Conservation (phyloP, 2,329 filamentous ascomycete species). For the Calycina herbarum region DNA sequence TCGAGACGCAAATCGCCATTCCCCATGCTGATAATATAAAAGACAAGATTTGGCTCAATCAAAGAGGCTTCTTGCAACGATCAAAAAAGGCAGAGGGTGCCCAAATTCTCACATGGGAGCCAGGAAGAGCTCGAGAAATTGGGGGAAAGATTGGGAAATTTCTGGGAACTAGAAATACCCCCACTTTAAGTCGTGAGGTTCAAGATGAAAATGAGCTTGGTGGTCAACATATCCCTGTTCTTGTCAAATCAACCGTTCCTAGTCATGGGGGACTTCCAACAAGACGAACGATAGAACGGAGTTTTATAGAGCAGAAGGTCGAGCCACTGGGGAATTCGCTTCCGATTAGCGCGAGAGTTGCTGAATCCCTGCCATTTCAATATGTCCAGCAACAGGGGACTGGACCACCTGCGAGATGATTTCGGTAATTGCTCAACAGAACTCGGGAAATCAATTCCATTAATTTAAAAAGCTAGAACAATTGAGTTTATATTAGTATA, state of each 20-base stretch:
- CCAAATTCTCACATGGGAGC: slow-evolving; percentile 1
- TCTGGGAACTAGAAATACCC: neutral
- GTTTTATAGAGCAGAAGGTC: neutral
- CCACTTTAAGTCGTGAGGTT: slow-evolving; percentile 2
- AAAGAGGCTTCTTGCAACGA: slow-evolving; percentile 1
- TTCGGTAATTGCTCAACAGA: no score
- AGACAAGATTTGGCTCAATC: slow-evolving; percentile 1
- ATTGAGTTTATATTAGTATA: no score
- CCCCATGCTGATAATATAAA: neutral
- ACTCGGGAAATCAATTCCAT: no score
- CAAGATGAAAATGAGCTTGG: slow-evolving; percentile 6
- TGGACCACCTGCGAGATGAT: neutral
- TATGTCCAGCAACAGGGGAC: neutral
- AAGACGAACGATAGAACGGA: neutral
- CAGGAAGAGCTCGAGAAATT: neutral
- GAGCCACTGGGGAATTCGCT: neutral
- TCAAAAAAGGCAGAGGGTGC: neutral
- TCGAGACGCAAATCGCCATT: neutral
- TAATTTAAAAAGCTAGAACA: no score
- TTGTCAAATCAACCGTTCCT: slow-evolving; percentile 1
- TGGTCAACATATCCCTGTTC: neutral
- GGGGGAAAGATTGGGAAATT: slow-evolving; percentile 4
- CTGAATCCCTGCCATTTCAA: neutral
- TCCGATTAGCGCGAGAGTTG: neutral
- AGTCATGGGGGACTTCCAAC: slow-evolving; percentile 3